Evolutionary conservation across 2,329 filamentous ascomycete genomes (phyloP), one percentile per base, ranked within the genome.

Genomic region (Sporothrix schenckii): DNA sequence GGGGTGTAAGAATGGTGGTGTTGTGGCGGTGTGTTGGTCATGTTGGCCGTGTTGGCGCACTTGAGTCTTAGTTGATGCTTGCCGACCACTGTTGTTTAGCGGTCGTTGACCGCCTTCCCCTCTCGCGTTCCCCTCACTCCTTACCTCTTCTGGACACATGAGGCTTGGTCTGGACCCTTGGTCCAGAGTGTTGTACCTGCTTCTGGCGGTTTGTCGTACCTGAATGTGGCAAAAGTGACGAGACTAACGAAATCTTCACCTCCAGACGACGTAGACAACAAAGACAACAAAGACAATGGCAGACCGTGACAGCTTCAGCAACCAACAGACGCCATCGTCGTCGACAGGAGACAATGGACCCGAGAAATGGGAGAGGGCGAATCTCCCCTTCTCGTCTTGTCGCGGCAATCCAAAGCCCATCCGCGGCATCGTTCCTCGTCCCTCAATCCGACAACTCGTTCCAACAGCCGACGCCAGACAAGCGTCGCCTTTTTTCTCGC

Each of bases 111-210:
- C 19, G 49, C 16, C 19, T 19, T 50, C 49, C 9, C 16, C 49
- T 50, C 49, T 50, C 19, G 39, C 10, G 16, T 60, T 68, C 41
- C 41, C 50, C 39, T 34, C 52, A 50, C 66, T 41, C 27, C 21
- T 50, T 54, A 10, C 39, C 49, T 60, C 53, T 69, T 58, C 41
- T 14, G 41, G 16, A 2, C 44, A 7, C 21, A 24, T 44, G 13
- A 1, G 21, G 27, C 10, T 16, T 34, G 30, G 44, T 67, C 50
- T 44, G 34, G 66, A 21, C 53, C 53, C 39, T 34, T 49, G 39
- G 52, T 30, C 13, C 39, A 24, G 39, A 49, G 53, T 60, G 52
- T 39, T 60, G 66, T 68, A 60, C 53, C 66, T 69, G 66, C 54
- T 49, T 69, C 30, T 68, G 49, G 49, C 19, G 16, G 44, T 49